These are phyloP conservation scores for Oidium heveae DNA, from an alignment of 2,329 filamentous ascomycete genomes.

Conservation along the genomic window DNA sequence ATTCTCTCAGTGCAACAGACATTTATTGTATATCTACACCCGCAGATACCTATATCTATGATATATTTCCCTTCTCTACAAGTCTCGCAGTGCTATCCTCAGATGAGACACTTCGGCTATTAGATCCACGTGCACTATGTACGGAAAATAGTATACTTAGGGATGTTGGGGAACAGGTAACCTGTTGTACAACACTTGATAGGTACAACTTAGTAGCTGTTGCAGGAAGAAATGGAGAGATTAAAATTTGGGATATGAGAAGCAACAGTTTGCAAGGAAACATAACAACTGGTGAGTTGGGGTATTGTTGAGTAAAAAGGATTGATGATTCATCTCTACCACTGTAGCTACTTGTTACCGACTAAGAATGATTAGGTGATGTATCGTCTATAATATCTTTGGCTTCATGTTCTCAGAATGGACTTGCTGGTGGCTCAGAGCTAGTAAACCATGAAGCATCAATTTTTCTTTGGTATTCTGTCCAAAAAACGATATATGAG, in stretches of 20 bases:
- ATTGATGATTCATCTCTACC: too few species aligned
- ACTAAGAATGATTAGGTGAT: constrained; percentile 13
- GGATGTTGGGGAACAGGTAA: constrained; percentile 19
- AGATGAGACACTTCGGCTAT: constrained; percentile 41
- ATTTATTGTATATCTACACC: constrained; percentile 10
- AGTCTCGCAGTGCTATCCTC: constrained; percentile 29
- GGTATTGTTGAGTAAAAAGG: too few species aligned
- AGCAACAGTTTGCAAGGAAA: constrained; percentile 20
- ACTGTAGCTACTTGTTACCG: too few species aligned
- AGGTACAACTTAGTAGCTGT: constrained; percentile 25
- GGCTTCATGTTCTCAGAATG: constrained; percentile 29
- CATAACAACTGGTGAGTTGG: constrained; percentile 14
- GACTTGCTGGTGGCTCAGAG: constrained; percentile 50
- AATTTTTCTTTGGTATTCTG: constrained; percentile 31
- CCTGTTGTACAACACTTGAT: constrained; percentile 15
- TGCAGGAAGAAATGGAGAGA: constrained; percentile 43
- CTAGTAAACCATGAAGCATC: constrained; percentile 36
- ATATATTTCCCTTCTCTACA: constrained; percentile 14
- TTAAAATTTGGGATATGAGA: constrained; percentile 41
- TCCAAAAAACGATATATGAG: background rate
- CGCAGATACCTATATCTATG: constrained; percentile 19
- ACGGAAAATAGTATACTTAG: constrained; percentile 35
- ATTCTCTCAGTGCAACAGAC: constrained; percentile 8
- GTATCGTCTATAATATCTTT: constrained; percentile 35
- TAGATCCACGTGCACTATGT: constrained; percentile 32